Conservation (phyloP, 2,329 filamentous ascomycete species). For the Calonectria pseudoreteaudii region DNA sequence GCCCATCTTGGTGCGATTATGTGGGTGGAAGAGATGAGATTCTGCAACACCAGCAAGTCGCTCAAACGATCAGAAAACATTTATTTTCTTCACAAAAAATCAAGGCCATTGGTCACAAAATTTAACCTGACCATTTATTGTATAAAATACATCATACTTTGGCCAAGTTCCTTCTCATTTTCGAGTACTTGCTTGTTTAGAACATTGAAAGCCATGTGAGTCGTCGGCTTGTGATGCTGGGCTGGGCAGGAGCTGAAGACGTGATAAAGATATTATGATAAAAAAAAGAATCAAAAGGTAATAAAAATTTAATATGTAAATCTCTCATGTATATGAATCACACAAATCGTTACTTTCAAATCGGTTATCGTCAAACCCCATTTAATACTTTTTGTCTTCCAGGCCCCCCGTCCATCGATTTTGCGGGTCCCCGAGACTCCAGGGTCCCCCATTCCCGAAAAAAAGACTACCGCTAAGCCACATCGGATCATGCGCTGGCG, state of each 20-base stretch:
- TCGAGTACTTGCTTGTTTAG: background rate
- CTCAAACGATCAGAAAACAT: background rate
- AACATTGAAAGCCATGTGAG: background rate
- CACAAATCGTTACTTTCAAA: background rate
- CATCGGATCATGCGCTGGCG: conserved; percentile 21
- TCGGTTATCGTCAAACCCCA: background rate
- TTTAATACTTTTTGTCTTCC: background rate
- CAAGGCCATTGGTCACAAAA: too few species aligned
- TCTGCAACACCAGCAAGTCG: background rate
- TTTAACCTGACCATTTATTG: background rate
- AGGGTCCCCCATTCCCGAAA: background rate
- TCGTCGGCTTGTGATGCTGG: background rate
- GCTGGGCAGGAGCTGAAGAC: too few species aligned
- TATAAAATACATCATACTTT: background rate
- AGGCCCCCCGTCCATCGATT: background rate
- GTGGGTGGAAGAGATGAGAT: background rate
- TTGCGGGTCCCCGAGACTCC: background rate
- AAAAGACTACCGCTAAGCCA: conserved; percentile 32
- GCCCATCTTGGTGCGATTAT: background rate
- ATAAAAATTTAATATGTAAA: background rate
- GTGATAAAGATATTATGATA: background rate
- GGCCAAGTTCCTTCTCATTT: background rate
- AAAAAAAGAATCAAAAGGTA: background rate
- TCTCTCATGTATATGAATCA: background rate
- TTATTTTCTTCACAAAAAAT: background rate